Evolutionary conservation across 441 rosid species (phyloP).

Genomic region (Monsonia emarginata): DNA sequence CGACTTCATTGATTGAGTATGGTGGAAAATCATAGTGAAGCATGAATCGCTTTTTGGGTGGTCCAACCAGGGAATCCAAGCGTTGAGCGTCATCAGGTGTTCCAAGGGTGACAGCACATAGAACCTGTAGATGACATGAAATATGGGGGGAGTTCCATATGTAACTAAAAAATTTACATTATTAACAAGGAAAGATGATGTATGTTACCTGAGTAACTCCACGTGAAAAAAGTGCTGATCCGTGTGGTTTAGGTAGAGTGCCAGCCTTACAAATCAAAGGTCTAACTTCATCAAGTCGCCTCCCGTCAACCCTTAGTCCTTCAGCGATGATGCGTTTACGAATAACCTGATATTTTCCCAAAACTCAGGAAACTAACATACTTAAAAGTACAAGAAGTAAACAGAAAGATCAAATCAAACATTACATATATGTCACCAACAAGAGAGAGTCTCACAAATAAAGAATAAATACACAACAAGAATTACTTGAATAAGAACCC

Average conservation of each 20-base stretch:
- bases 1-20: constrained; percentile 80
- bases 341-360: constrained; percentile 50
- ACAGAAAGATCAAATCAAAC: too few relatives aligned
- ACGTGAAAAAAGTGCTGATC: constrained; percentile 85
- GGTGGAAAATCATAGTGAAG: constrained; percentile 98
- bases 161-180: not conserved
- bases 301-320: constrained; percentile 89
- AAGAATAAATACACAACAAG: too few relatives aligned
- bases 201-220: constrained; percentile 85
- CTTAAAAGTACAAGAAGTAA: constrained; percentile 6
- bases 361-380: constrained; percentile 14
- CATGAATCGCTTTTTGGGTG: constrained; percentile 87
- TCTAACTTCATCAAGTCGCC: constrained; percentile 80
- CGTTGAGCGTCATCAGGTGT: constrained; percentile 88
- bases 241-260: constrained; percentile 62
- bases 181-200: not conserved
- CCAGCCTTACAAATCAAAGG: constrained; percentile 71
- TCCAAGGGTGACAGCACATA: constrained; percentile 88
- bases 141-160: not conserved
- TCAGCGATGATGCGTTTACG: constrained; percentile 75
- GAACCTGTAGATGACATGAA: constrained; percentile 39
- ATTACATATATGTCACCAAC: too few relatives aligned
- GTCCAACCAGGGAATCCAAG: constrained; percentile 77
- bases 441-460: too few relatives aligned
- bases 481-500: too few relatives aligned